Percentiles rank a stretch among this genome's conserved stretches.
Evolutionary conservation across 495 filamentous ascomycete genomes (phyloP).

Genomic region (Talaromyces stipitatus): DNA sequence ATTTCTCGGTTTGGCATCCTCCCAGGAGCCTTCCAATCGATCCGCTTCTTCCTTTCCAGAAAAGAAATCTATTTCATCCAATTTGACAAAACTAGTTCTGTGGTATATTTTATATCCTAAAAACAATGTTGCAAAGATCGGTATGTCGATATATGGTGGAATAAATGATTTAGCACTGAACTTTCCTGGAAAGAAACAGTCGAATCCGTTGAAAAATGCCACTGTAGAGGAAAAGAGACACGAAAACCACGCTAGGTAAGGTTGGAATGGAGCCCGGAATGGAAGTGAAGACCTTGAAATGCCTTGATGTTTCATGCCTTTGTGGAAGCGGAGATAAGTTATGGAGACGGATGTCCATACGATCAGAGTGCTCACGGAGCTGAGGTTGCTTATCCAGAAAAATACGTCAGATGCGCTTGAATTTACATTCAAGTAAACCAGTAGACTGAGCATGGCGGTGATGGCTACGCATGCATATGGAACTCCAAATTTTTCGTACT

Average conservation of each 20-base stretch:
- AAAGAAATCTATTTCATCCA: conserved; percentile 6
- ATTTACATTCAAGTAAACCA: conserved; percentile 45
- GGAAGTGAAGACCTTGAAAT: conserved; percentile 48
- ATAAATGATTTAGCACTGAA: conserved; percentile 56
- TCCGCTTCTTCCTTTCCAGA: conserved; percentile 29
- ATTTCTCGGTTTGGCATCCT: conserved; percentile 17
- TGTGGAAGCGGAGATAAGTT: conserved; percentile 55
- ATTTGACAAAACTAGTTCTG: conserved; percentile 15
- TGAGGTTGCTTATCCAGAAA: conserved; percentile 53
- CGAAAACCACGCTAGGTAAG: conserved; percentile 51
- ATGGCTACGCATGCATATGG: conserved; percentile 45
- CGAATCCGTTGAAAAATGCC: conserved; percentile 63
- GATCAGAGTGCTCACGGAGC: conserved; percentile 57
- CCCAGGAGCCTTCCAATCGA: conserved; percentile 13
- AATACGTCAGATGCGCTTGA: conserved; percentile 45
- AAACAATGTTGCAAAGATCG: conserved; percentile 51
- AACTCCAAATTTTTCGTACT: conserved; percentile 58
- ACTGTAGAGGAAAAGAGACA: conserved; percentile 58
- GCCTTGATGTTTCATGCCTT: conserved; percentile 47
- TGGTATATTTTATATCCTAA: conserved; percentile 48
- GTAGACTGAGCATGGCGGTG: conserved; percentile 41
- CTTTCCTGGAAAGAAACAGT: conserved; percentile 47
- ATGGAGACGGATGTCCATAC: conserved; percentile 54
- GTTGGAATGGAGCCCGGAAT: conserved; percentile 51
- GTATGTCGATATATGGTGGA: conserved; percentile 53